Evolutionary conservation across 2,329 filamentous ascomycete genomes (phyloP), one percentile per base, ranked within the genome.

Genomic region (Grosmannia clavigera): DNA sequence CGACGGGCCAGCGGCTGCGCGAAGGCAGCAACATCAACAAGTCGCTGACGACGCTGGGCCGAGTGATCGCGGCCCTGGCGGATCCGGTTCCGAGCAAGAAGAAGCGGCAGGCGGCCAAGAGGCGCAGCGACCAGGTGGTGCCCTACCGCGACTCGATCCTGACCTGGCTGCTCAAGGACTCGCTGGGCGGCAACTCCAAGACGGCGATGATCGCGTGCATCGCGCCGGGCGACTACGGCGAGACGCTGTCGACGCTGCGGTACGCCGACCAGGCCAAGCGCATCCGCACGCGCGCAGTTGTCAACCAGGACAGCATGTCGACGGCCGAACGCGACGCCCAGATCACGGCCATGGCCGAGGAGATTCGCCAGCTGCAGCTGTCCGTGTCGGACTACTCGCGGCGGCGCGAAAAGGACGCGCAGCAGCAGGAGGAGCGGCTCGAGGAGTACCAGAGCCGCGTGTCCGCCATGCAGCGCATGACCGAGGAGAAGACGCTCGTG

Each of bases 131-230:
- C 64, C 83, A 92, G 33, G 83, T 91, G 7, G 87, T 99, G 3
- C 94, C 94, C 5, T 99, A 96, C 73, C 86, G 94, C 64, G 94
- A 99, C 73, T 96, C 90, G 1, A 86, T 87, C 66, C 74, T 86
- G 58, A 86, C 83, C 0, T 86, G 92, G 92, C 81, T 99, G 4
- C 80, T 99, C 64, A 97, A 97, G 71, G 94, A 99, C 73, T 95
- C 89, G 1, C 79, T 99, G 0, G 94, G 94, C 14, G 94, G 94
- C 60, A 99, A 99, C 79, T 92, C 87, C 69, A 99, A 97, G 74
- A 99, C 94, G 11, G 94, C 94, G 63, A 99, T 99, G 94, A 96
- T 99, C 68, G 94, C 94, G 10, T 97, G 94, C 71, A 96, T 99
- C 66, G 87, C 91, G 5, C 94, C 94, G 0, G 86, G 89, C 0